phyloP scores from a whole-genome alignment of 2,329 filamentous ascomycete genomes.

The Harringtonia lauricola region DNA sequence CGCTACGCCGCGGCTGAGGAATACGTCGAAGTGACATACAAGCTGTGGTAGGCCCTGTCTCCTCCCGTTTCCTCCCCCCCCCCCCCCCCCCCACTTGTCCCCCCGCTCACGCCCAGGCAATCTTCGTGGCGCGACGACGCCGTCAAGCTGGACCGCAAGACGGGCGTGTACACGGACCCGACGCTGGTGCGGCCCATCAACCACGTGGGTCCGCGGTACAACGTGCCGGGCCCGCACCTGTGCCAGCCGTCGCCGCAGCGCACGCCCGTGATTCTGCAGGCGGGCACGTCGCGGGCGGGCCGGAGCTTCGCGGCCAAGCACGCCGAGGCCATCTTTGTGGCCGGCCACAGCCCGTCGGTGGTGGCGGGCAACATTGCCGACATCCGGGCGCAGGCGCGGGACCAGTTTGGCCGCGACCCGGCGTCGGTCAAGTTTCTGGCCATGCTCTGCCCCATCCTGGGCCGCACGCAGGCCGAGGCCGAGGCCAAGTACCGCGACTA shows the following conservation, averaged over 20 bases:
- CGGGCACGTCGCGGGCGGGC: conserved; percentile 14
- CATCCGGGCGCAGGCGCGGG: conserved; percentile 27
- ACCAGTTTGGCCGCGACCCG: conserved; percentile 11
- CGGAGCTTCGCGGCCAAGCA: conserved; percentile 14
- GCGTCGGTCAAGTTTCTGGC: conserved; percentile 12
- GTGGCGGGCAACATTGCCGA: conserved; percentile 8
- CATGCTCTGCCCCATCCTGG: conserved; percentile 13
- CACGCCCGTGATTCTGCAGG: conserved; percentile 15
- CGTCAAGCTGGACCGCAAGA: conserved; percentile 6
- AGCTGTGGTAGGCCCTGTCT: background rate
- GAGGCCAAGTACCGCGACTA: conserved; percentile 40
- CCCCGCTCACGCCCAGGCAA: background rate
- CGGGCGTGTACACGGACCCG: conserved; percentile 7
- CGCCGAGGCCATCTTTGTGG: conserved; percentile 15
- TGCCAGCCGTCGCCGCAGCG: conserved; percentile 4
- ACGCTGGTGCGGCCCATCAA: conserved; percentile 7
- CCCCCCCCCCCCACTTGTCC: too few relatives aligned
- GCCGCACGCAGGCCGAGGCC: conserved; percentile 13
- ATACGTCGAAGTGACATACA: conserved; percentile 13
- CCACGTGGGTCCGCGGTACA: conserved; percentile 8
- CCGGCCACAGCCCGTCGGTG: conserved; percentile 9
- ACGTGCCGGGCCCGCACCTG: conserved; percentile 16
- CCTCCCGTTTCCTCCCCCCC: too few relatives aligned
- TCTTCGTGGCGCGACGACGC: conserved; percentile 10
- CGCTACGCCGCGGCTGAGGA: conserved; percentile 15